Evolutionary conservation across 208 protist species (phyloP).

Genomic region (Leishmania major): DNA sequence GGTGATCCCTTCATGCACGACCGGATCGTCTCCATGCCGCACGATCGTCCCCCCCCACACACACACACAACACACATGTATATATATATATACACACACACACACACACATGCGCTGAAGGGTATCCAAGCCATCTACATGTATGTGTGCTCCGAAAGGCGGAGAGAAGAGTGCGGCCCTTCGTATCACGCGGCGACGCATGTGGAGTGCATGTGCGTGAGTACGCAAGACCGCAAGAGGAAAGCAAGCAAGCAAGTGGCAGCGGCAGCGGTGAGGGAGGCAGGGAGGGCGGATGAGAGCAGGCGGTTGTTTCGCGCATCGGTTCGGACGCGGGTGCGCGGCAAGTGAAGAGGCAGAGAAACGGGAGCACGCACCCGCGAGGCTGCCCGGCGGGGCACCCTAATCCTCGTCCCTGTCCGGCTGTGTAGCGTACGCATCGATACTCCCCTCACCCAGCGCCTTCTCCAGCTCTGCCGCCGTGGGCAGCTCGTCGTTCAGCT

Average conservation of each 20-base stretch:
- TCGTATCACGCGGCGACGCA: background rate
- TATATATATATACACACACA: background rate
- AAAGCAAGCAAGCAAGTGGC: background rate
- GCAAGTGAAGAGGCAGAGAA: background rate
- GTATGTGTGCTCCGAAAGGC: background rate
- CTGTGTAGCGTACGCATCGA: conserved; percentile 33
- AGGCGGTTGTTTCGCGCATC: no score
- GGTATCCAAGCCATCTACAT: no score
- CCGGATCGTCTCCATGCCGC: background rate
- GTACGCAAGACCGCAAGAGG: background rate
- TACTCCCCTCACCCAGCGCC: conserved; percentile 38
- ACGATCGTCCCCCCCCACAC: background rate
- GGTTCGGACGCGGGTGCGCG: no score
- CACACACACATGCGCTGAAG: no score
- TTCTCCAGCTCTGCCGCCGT: conserved; percentile 49
- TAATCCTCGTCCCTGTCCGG: conserved; percentile 36
- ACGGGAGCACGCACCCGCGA: background rate
- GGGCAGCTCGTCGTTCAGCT: conserved; percentile 74
- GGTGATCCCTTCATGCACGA: background rate
- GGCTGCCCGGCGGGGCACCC: background rate
- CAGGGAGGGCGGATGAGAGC: no score
- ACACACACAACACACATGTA: background rate
- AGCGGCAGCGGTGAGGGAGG: no score
- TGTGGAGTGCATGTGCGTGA: background rate
- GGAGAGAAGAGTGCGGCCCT: background rate